A percentile compares a stretch with the other conserved stretches of the same genome.
These are phyloP conservation scores for Lichtheimia corymbifera DNA, from an alignment of 371 early-diverging fungal species.

Conservation along the genomic window DNA sequence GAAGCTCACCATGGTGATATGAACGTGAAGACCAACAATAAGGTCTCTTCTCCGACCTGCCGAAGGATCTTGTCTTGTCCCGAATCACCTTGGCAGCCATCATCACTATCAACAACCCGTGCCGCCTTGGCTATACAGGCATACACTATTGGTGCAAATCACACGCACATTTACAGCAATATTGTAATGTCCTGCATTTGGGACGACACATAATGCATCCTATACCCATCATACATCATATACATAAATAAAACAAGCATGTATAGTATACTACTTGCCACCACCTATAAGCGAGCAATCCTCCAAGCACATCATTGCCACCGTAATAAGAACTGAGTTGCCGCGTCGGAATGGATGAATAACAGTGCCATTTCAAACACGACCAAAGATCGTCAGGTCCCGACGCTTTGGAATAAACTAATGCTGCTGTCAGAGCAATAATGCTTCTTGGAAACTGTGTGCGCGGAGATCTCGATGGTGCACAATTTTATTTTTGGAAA, in stretches of 20 bases:
- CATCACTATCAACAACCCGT: no score
- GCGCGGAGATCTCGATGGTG: conserved; percentile 8
- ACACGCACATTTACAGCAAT: no score
- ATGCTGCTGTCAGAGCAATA: background rate
- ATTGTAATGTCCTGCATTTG: no score
- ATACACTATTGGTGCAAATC: no score
- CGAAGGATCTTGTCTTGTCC: no score
- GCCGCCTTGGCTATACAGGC: no score
- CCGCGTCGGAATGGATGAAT: conserved; percentile 3
- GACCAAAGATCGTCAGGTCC: conserved; percentile 4
- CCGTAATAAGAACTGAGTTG: no score
- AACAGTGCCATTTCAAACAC: conserved; percentile 2
- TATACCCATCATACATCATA: no score
- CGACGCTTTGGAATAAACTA: background rate
- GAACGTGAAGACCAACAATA: background rate
- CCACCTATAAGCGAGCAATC: background rate
- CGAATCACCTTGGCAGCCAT: no score
- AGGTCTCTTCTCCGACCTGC: background rate
- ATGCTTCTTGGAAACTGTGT: background rate
- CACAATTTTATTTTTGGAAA: conserved; percentile 11
- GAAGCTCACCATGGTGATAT: conserved; percentile 9
- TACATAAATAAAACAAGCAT: background rate
- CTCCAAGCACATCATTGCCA: background rate
- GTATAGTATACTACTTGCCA: background rate
- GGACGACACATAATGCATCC: no score